Conservation (phyloP, 1,284 basidiomycete species). For the Moesziomyces parantarcticus region DNA sequence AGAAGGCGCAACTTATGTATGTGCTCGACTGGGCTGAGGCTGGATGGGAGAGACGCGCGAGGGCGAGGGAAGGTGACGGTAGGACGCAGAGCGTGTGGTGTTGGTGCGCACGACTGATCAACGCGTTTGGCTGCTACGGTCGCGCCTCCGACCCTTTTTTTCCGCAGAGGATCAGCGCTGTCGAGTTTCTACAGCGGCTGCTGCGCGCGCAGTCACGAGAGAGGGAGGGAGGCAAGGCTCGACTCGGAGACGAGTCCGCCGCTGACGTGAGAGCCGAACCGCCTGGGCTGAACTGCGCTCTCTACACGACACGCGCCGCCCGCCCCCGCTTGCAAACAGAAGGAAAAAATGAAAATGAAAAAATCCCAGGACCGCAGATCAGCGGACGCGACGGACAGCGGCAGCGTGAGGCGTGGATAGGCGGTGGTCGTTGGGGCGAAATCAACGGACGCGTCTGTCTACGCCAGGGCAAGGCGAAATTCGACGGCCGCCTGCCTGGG, state of each 20-base stretch:
- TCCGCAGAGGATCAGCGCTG: neutral
- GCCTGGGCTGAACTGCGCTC: slow-evolving; percentile 8
- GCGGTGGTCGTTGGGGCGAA: no score
- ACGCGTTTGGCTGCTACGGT: slow-evolving; percentile 7
- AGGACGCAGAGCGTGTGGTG: slow-evolving; percentile 35
- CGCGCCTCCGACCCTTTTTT: neutral
- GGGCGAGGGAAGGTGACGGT: slow-evolving; percentile 7
- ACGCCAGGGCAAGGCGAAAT: slow-evolving; percentile 8
- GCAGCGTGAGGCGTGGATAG: slow-evolving; percentile 6
- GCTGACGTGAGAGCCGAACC: slow-evolving; percentile 31
- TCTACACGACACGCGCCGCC: slow-evolving; percentile 35
- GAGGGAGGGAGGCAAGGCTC: no score
- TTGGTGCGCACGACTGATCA: slow-evolving; percentile 19
- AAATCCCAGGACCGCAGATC: neutral
- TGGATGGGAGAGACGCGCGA: slow-evolving; percentile 16
- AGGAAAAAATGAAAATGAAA: neutral
- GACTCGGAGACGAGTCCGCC: neutral
- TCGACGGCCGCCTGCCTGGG: no score
- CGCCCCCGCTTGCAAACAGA: neutral
- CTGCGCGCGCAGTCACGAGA: no score
- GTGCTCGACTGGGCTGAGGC: slow-evolving; percentile 2
- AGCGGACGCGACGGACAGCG: neutral
- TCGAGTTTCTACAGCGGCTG: no score
- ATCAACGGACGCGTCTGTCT: slow-evolving; percentile 23
- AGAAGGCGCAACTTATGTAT: slow-evolving; percentile 39